A percentile compares a stretch with the other conserved stretches of the same genome.
Conservation (phyloP, 768 basidiomycete species). For the Lactifluus piperatus region DNA sequence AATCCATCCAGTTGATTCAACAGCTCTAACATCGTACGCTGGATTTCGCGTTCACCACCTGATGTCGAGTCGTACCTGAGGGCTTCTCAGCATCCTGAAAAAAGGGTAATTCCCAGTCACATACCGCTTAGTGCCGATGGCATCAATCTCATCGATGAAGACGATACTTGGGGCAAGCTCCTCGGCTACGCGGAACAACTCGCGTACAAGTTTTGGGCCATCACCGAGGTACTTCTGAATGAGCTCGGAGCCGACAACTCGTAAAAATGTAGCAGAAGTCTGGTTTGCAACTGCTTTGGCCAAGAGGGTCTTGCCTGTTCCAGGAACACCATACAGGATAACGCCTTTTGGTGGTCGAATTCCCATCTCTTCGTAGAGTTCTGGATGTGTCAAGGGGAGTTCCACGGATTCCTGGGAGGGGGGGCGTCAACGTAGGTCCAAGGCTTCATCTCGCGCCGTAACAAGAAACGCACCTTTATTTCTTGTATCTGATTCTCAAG, state of each 20-base stretch:
- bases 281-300: slow-evolving; percentile 98
- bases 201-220: slow-evolving; percentile 95
- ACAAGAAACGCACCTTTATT: slow-evolving; percentile 66
- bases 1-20: slow-evolving; percentile 99
- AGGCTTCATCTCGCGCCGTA: neutral
- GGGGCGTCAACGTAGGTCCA: neutral
- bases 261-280: slow-evolving; percentile 95
- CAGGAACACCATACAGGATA: slow-evolving; percentile 96
- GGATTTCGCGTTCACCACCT: slow-evolving; percentile 98
- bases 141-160: slow-evolving; percentile 99
- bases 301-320: slow-evolving; percentile 95
- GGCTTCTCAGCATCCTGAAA: neutral
- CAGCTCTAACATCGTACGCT: slow-evolving; percentile 97
- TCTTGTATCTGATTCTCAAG: slow-evolving; percentile 96
- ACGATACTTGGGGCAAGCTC: slow-evolving; percentile 98
- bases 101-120: slow-evolving; percentile 20
- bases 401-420: slow-evolving; percentile 90
- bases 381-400: slow-evolving; percentile 93
- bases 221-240: slow-evolving; percentile 99
- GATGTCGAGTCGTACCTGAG: slow-evolving; percentile 94
- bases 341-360: slow-evolving; percentile 99
- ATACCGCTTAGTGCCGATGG: slow-evolving; percentile 83
- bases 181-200: slow-evolving; percentile 94
- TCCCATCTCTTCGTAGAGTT: slow-evolving; percentile 99
- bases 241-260: slow-evolving; percentile 94